Base-by-base conservation (phyloP, 75 land plant species). In the Sequoiadendron giganteum region DNA sequence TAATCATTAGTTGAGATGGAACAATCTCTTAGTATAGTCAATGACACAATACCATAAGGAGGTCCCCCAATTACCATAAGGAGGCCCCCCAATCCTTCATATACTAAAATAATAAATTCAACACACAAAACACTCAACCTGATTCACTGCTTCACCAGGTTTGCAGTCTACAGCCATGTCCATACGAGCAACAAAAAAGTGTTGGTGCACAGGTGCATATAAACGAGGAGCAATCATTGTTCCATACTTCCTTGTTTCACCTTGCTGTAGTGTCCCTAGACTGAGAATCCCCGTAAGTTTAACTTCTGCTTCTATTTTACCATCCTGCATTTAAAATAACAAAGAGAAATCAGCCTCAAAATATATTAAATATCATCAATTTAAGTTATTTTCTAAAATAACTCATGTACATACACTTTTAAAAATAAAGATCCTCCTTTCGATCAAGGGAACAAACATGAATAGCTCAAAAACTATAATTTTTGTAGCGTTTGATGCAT, bases 161-260 rank as follows among this genome's bases (percentile, higher is more conserved):
- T 92, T 98, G 78, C 97, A 93, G 88, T 98, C 99, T 83, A 98
- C 96, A 49, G 97, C 94, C 99, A 98, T 98, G 85, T 98, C 96
- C 95, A 98, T 93, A 65, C 99, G 97, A 85, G 99, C 99, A 91
- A 98, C 97, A 92, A 98, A 98, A 88, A 98, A 98, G 88, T 98
- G 99, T 56, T 98, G 99, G 90, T 98, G 99, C 49, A 96, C 97
- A 43, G 99, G 99, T 79, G 99, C 99, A 94, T 98, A 98, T 38
- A 98, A 88, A 3, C 99, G 97, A 42, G 97, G 97, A 68, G 99
- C 97, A 87, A 98, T 98, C 38, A 93, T 95, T 48, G 99, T 98
- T 52, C 99, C 99, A 92, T 98, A 95, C 85, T 97, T 97, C 87
- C 99, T 90, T 79, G 80, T 36, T 90, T 98, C 99, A 30, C 96